Percentiles rank a stretch among this genome's conserved stretches.
phyloP scores from a whole-genome alignment of 1,284 basidiomycete genomes.

The Trichosporon ovoides region DNA sequence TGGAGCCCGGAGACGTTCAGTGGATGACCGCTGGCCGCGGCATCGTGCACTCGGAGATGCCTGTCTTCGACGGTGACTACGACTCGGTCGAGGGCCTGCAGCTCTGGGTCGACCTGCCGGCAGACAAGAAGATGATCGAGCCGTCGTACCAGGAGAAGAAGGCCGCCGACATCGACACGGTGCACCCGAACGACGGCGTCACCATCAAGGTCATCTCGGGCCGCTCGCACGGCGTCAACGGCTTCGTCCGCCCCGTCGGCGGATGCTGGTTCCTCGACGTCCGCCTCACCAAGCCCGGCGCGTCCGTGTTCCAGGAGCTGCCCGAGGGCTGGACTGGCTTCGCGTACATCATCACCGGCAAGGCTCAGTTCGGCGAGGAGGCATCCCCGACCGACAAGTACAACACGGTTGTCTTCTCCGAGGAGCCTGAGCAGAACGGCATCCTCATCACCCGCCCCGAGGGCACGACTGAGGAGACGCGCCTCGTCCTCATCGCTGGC shows the following conservation, averaged over 20 bases:
- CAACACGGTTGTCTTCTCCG: slow-evolving; percentile 63
- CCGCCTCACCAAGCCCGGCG: slow-evolving; percentile 61
- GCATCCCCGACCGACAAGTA: slow-evolving; percentile 55
- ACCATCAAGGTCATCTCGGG: slow-evolving; percentile 83
- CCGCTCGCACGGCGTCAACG: slow-evolving; percentile 72
- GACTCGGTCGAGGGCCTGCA: slow-evolving; percentile 62
- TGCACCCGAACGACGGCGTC: slow-evolving; percentile 66
- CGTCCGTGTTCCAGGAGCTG: slow-evolving; percentile 74
- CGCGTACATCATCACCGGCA: slow-evolving; percentile 64
- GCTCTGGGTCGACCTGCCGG: slow-evolving; percentile 90
- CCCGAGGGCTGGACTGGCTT: slow-evolving; percentile 80
- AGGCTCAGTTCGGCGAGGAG: slow-evolving; percentile 56
- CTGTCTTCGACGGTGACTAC: slow-evolving; percentile 64
- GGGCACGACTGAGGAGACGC: slow-evolving; percentile 58
- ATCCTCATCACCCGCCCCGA: slow-evolving; percentile 45
- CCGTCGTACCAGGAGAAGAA: slow-evolving; percentile 54
- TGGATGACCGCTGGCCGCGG: slow-evolving; percentile 84
- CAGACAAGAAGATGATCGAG: slow-evolving; percentile 72
- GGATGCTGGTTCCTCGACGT: slow-evolving; percentile 92
- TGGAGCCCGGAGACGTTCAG: slow-evolving; percentile 80
- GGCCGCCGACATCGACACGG: slow-evolving; percentile 52
- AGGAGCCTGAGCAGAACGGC: slow-evolving; percentile 38
- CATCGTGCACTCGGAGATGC: slow-evolving; percentile 79
- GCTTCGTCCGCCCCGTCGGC: slow-evolving; percentile 80
- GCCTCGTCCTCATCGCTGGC: slow-evolving; percentile 74